phyloP scores from a whole-genome alignment of 257 asterid genomes.

The Ocimum tenuiflorum region DNA sequence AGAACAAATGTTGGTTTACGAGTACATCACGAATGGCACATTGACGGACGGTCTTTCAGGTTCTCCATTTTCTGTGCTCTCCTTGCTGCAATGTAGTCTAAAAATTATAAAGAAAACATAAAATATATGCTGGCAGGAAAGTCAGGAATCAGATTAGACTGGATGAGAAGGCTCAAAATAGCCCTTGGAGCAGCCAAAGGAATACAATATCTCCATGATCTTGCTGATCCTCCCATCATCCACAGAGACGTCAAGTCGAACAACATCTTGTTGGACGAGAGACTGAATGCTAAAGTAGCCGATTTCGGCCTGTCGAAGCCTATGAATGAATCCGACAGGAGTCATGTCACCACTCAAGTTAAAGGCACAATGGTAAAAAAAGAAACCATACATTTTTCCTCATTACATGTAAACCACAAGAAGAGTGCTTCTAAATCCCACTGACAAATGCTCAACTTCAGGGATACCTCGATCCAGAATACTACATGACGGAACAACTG shows the following conservation, averaged over 20 bases:
- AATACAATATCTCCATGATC: constrained; percentile 77
- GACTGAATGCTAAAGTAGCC: constrained; percentile 72
- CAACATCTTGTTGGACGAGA: constrained; percentile 64
- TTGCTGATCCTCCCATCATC: constrained; percentile 83
- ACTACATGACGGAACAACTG: constrained; percentile 76
- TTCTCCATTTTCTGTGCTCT: constrained; percentile 1
- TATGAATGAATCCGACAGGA: constrained; percentile 46
- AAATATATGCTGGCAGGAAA: constrained; percentile 64
- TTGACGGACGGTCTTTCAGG: constrained; percentile 85
- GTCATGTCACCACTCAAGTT: constrained; percentile 85
- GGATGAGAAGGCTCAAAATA: constrained; percentile 75
- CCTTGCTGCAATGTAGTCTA: no score
- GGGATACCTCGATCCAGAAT: constrained; percentile 95
- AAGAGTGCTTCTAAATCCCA: no score
- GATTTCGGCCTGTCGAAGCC: constrained; percentile 87
- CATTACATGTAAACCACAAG: no score
- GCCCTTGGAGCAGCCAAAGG: constrained; percentile 84
- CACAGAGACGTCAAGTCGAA: constrained; percentile 78
- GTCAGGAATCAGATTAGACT: constrained; percentile 72
- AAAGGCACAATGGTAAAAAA: constrained; percentile 94
- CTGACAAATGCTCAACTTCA: constrained; percentile 11
- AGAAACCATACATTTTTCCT: no score
- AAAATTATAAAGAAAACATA: no score
- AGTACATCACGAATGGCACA: constrained; percentile 65
- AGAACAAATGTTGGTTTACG: constrained; percentile 80